Evolutionary conservation across 2,329 filamentous ascomycete species (phyloP).

Genomic region (Alternaria atra): DNA sequence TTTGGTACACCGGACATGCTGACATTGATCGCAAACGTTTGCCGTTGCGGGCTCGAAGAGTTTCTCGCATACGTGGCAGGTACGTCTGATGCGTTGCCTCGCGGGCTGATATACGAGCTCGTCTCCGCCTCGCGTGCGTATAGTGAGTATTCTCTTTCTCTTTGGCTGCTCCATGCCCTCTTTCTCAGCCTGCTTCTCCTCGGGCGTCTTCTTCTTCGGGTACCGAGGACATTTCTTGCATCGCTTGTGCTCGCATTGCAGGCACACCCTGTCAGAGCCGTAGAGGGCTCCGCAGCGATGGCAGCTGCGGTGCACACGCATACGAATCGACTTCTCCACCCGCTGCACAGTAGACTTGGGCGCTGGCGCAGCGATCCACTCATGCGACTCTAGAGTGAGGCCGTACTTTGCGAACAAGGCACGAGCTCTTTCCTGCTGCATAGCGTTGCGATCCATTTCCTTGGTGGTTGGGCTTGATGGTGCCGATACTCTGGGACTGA

Average conservation of each 20-base stretch:
- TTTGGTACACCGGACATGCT: constrained; percentile 78
- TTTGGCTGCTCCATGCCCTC: constrained; percentile 58
- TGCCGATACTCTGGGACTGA: constrained; percentile 7
- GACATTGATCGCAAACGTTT: constrained; percentile 74
- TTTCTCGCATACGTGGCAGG: constrained; percentile 76
- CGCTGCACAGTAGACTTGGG: constrained; percentile 56
- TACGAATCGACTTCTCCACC: constrained; percentile 78
- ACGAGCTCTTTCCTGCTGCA: constrained; percentile 52
- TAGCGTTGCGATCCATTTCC: constrained; percentile 42
- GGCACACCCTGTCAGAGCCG: constrained; percentile 75
- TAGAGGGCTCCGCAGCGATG: constrained; percentile 82
- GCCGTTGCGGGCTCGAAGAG: constrained; percentile 62
- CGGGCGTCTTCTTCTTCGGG: constrained; percentile 68
- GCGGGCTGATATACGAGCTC: constrained; percentile 77
- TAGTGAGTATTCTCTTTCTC: constrained; percentile 63
- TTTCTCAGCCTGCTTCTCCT: constrained; percentile 44
- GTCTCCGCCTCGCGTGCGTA: constrained; percentile 71
- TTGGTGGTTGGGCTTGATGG: constrained; percentile 23
- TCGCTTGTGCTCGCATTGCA: constrained; percentile 78
- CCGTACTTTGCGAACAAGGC: constrained; percentile 56
- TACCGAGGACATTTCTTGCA: constrained; percentile 83
- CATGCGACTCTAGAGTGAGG: constrained; percentile 52
- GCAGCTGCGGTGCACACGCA: constrained; percentile 81
- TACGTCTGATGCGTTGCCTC: constrained; percentile 76
- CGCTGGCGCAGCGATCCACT: constrained; percentile 43